Base-by-base conservation (phyloP, 1,139 yeast species). In the Candida neerlandica region DNA sequence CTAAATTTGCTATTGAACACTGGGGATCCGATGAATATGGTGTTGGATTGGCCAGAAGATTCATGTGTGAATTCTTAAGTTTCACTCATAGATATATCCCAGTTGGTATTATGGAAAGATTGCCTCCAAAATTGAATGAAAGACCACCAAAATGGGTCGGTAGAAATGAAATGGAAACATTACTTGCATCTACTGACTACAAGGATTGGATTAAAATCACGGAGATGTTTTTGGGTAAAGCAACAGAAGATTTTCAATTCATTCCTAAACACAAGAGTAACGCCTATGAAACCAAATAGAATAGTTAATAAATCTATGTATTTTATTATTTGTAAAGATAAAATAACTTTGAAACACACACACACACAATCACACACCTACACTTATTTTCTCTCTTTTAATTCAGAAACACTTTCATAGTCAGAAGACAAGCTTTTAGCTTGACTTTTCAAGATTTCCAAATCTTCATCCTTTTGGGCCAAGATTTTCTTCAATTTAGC, bases 11-110 rank as follows among this genome's bases (percentile, higher is more conserved):
- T 0, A 76, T 94, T 57, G 92, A 91, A 60, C 99, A 95, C 69
- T 95, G 99, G 98, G 99, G 99, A 2, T 80, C 96, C 0, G 99
- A 94, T 63, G 97, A 90, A 60, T 92, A 86, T 66, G 99, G 99
- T 39, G 81, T 94, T 51, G 87, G 89, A 51, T 83, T 83, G 57
- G 86, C 96, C 7, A 84, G 99, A 67, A 78, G 99, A 60, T 95
- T 84, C 68, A 75, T 94, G 79, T 92, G 98, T 71, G 99, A 94
- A 68, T 94, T 91, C 68, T 75, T 95, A 65, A 87, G 97, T 49
- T 94, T 94, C 68, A 89, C 96, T 57, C 96, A 94, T 65, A 78
- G 99, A 59, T 94, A 94, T 67, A 84, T 94, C 48, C 99, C 99
- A 7, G 85, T 90, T 56, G 99, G 98, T 1, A 85, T 94, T 46